Percentiles rank a stretch among this genome's conserved stretches.
Evolutionary conservation across 805 yeast genomes (phyloP).

Genomic region (Candida odintsovae): DNA sequence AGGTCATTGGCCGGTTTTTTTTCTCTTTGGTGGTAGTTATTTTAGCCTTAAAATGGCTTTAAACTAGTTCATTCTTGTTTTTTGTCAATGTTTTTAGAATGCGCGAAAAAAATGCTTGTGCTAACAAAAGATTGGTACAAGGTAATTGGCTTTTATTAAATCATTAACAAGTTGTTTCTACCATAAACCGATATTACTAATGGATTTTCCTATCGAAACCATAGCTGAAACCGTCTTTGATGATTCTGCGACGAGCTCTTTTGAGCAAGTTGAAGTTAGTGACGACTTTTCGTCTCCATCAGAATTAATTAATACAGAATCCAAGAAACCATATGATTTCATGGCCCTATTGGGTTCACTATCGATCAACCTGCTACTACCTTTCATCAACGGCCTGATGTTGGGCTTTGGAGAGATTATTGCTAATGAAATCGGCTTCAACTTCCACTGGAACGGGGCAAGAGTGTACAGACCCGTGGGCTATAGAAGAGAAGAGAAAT

Average conservation of each 20-base stretch:
- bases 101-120: neutral
- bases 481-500: neutral
- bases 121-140: too few species aligned
- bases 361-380: constrained; percentile 72
- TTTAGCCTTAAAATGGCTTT: neutral
- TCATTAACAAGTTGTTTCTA: too few species aligned
- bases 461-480: constrained; percentile 32
- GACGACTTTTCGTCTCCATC: constrained; percentile 2
- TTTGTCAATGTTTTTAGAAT: neutral
- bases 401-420: constrained; percentile 92
- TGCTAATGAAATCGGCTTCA: constrained; percentile 89
- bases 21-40: too few species aligned
- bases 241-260: neutral
- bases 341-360: constrained; percentile 23
- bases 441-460: constrained; percentile 71
- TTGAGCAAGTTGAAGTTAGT: neutral
- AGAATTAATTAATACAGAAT: neutral
- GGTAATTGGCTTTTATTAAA: too few species aligned
- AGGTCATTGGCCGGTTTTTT: neutral
- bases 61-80: neutral
- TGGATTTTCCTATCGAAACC: too few species aligned
- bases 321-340: neutral
- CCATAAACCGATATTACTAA: too few species aligned
- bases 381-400: constrained; percentile 92
- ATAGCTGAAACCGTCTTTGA: neutral